These are phyloP conservation scores for Hymenoscyphus fructigenus DNA, from an alignment of 2,329 filamentous ascomycete genomes.

Conservation along the genomic window DNA sequence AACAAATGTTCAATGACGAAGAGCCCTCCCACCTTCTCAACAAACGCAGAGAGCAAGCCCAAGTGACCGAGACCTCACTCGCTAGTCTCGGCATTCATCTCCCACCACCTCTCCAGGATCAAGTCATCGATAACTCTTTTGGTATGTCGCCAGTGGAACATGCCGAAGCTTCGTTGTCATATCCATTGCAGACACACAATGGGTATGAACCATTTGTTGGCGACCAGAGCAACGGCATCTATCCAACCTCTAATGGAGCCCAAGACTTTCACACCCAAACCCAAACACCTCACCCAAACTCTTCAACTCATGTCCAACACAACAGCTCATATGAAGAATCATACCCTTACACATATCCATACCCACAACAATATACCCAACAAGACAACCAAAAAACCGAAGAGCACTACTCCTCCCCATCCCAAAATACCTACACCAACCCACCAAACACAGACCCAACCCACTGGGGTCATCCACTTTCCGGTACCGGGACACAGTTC, in stretches of 20 bases:
- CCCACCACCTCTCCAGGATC: background rate
- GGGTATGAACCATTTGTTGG: background rate
- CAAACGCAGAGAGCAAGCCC: background rate
- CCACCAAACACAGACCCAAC: background rate
- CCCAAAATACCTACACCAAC: background rate
- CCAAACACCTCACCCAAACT: background rate
- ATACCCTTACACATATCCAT: too few species aligned
- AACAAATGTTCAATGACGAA: background rate
- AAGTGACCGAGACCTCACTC: background rate
- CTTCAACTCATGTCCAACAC: background rate
- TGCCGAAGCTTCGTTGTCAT: background rate
- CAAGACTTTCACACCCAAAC: background rate
- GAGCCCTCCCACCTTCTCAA: background rate
- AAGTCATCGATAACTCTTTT: background rate
- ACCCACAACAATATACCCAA: background rate
- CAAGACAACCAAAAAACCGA: background rate
- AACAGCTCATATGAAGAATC: background rate
- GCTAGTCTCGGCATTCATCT: background rate
- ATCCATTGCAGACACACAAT: background rate
- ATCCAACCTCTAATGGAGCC: too few species aligned
- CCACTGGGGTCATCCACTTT: background rate
- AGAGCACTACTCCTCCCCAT: background rate
- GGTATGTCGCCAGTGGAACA: background rate
- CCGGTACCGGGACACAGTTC: background rate
- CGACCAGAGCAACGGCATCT: background rate